Evolutionary conservation across 1,284 basidiomycete genomes (phyloP), one percentile per base, ranked within the genome.

Genomic region (Acaromyces ingoldii): DNA sequence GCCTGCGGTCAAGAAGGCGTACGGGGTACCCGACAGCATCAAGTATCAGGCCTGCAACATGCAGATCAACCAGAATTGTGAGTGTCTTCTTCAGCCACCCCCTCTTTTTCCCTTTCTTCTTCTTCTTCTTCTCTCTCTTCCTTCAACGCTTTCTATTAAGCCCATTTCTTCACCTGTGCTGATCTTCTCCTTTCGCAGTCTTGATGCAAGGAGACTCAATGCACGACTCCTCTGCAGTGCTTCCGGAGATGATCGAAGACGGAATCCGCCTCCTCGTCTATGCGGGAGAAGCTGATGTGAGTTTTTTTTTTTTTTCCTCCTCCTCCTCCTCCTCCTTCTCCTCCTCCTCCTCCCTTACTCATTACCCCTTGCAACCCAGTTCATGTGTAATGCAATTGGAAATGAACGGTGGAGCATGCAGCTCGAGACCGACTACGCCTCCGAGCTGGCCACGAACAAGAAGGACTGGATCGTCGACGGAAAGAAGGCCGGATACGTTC

Each of bases 201-300:
- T 22, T 45, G 42, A 31, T 45, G 10, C 17, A 45, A 4, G 88
- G 88, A 22, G 88, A 91, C 68, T 83, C 82, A 11, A 84, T 85
- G 82, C 86, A 85, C 75, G 85, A 91, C 76, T 83, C 84, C 39
- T 86, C 87, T 5, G 76, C 77, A 17, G 79, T 91, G 5, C 79
- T 93, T 10, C 84, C 87, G 13, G 82, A 84, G 39, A 79, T 93
- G 6, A 80, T 92, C 49, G 82, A 87, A 51, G 82, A 83, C 55
- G 87, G 87, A 37, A 79, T 91, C 45, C 79, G 87, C 51, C 77
- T 92, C 30, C 77, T 91, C 34, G 84, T 90, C 31, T 91, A 91
- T 68, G 87, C 88, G 51, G 89, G 88, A 22, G 85, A 87, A 66
- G 84, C 86, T 80, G 90, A 91, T 76, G 84, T 86, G n/a, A n/a